These are phyloP conservation scores for Polytrichum commune DNA, from an alignment of 225 moss, liverwort and hornwort genomes.

Conservation along the genomic window DNA sequence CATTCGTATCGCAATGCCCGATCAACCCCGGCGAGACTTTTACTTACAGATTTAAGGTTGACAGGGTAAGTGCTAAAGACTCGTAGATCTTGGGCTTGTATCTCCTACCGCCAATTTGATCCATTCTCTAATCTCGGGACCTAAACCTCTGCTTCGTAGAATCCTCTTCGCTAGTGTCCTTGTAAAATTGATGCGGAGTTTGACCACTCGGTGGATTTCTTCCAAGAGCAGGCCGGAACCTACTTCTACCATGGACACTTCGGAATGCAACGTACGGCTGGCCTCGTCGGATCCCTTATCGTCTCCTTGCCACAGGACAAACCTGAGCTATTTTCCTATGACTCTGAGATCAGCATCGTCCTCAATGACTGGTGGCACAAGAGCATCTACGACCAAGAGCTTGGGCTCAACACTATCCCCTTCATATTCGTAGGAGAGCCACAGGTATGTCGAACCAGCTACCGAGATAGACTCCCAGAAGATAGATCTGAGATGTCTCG, in stretches of 20 bases:
- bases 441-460: conserved; percentile 19
- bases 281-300: conserved; percentile 45
- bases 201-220: too few relatives aligned
- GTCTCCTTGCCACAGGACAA: conserved; percentile 10
- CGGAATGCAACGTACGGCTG: conserved; percentile 55
- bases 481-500: too few relatives aligned
- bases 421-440: conserved; percentile 59
- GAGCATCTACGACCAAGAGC: conserved; percentile 40
- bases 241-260: conserved; percentile 60
- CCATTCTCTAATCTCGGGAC: too few relatives aligned
- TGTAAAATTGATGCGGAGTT: too few relatives aligned
- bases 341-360: conserved; percentile 37
- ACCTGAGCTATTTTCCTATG: conserved; percentile 38
- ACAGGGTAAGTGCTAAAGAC: background rate
- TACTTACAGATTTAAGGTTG: conserved; percentile 38
- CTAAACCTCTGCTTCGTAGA: too few relatives aligned
- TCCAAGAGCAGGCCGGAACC: conserved; percentile 13
- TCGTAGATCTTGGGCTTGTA: too few relatives aligned
- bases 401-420: conserved; percentile 38
- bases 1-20: conserved; percentile 48
- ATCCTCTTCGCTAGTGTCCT: too few relatives aligned
- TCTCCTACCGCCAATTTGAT: too few relatives aligned
- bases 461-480: conserved; percentile 3
- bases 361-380: conserved; percentile 60
- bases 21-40: conserved; percentile 47